Conservation (phyloP, 208 protist species). For the Trypanosoma mega region DNA sequence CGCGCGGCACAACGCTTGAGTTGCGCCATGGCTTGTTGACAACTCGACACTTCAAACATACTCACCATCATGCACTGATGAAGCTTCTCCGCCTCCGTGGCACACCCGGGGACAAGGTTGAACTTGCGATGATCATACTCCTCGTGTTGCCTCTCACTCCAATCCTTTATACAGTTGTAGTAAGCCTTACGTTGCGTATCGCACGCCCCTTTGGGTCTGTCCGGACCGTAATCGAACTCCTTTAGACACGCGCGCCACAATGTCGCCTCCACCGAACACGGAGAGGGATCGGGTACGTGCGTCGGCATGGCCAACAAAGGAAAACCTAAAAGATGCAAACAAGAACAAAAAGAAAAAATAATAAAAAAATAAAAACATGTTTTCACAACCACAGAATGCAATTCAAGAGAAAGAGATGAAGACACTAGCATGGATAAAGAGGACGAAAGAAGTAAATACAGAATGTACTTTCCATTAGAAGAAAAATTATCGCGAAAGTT, state of each 20-base stretch:
- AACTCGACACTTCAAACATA: constrained; percentile 82
- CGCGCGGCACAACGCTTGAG: constrained; percentile 75
- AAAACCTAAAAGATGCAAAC: neutral
- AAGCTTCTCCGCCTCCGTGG: constrained; percentile 69
- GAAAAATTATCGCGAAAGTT: too few species aligned
- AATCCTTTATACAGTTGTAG: constrained; percentile 82
- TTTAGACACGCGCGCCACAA: constrained; percentile 86
- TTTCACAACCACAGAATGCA: too few species aligned
- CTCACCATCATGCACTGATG: constrained; percentile 92
- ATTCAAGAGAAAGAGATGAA: too few species aligned
- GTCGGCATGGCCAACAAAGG: constrained; percentile 10
- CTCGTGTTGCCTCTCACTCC: constrained; percentile 38
- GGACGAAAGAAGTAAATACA: too few species aligned
- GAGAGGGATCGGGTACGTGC: constrained; percentile 37
- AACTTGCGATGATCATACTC: constrained; percentile 65
- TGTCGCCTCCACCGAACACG: constrained; percentile 67
- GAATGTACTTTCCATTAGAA: too few species aligned
- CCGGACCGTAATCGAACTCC: constrained; percentile 82
- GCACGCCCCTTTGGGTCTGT: constrained; percentile 67
- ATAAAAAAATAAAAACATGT: too few species aligned
- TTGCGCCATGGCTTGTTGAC: constrained; percentile 64
- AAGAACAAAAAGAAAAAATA: constrained; percentile 9
- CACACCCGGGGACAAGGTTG: constrained; percentile 52
- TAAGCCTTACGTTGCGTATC: constrained; percentile 62
- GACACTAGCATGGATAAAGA: too few species aligned